A percentile compares a stretch with the other conserved stretches of the same genome.
These are phyloP conservation scores for Hypoxylon sp. DNA, from an alignment of 2,329 filamentous ascomycete species.

Conservation along the genomic window DNA sequence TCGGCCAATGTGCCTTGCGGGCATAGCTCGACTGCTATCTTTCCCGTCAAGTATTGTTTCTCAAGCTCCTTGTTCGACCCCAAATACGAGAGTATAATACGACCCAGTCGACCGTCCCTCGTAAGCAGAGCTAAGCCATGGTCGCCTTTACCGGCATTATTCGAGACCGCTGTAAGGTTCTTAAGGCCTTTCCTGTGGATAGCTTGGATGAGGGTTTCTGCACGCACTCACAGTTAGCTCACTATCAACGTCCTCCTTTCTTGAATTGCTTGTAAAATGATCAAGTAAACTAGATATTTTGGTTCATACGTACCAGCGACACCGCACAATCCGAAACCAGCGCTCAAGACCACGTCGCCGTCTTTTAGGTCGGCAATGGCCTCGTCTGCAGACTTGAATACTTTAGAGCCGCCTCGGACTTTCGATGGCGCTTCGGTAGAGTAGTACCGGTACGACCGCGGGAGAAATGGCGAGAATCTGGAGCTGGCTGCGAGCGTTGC, in stretches of 20 bases:
- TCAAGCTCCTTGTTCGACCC: conserved; percentile 84
- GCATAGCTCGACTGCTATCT: conserved; percentile 81
- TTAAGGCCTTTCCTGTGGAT: conserved; percentile 73
- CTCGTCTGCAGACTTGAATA: conserved; percentile 71
- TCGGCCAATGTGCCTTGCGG: conserved; percentile 83
- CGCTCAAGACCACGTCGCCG: conserved; percentile 79
- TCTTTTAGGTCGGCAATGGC: conserved; percentile 80
- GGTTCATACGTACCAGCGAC: conserved; percentile 69
- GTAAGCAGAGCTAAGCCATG: conserved; percentile 78
- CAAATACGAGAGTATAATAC: conserved; percentile 81
- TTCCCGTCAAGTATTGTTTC: conserved; percentile 79
- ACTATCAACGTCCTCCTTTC: not conserved
- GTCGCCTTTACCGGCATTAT: conserved; percentile 81
- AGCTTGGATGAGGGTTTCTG: conserved; percentile 79
- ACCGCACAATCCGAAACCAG: conserved; percentile 86
- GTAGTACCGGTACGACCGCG: conserved; percentile 41
- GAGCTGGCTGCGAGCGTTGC: conserved; percentile 5
- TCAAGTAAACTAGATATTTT: not conserved
- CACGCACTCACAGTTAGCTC: conserved; percentile 23
- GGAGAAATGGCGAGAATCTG: conserved; percentile 38
- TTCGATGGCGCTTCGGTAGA: conserved; percentile 44
- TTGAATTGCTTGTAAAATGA: not conserved
- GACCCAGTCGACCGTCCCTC: conserved; percentile 77
- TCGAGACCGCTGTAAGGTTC: conserved; percentile 81
- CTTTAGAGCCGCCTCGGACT: conserved; percentile 60